Conservation (phyloP, 1,139 yeast species). For the Kodamaea derodonti region DNA sequence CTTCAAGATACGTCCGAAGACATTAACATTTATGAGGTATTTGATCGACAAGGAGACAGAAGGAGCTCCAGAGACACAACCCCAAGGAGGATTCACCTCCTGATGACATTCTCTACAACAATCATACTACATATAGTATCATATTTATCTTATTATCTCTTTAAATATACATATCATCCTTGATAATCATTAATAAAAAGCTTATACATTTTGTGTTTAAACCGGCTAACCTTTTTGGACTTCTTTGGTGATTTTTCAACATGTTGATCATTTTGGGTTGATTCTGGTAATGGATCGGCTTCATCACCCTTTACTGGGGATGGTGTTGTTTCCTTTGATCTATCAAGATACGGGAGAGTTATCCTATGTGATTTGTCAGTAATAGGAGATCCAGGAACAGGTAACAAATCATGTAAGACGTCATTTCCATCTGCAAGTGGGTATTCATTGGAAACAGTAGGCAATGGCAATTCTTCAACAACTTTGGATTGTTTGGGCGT, state of each 20-base stretch:
- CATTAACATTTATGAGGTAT: no score
- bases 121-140: no score
- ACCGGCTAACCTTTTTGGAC: conserved; percentile 16
- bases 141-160: no score
- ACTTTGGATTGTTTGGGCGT: background rate
- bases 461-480: background rate
- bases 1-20: no score
- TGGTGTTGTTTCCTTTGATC: conserved; percentile 1
- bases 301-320: background rate
- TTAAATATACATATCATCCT: no score
- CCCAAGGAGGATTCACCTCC: no score
- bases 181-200: conserved; percentile 35
- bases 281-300: background rate
- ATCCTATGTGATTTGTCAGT: background rate
- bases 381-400: background rate
- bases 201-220: conserved; percentile 33
- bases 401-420: background rate
- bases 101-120: no score
- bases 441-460: background rate
- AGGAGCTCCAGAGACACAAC: no score
- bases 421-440: background rate
- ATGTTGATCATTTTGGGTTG: background rate
- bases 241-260: background rate
- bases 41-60: no score
- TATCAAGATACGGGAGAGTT: conserved; percentile 1